These are phyloP conservation scores for Auriscalpium orientale DNA, from an alignment of 768 basidiomycete species.

Conservation along the genomic window DNA sequence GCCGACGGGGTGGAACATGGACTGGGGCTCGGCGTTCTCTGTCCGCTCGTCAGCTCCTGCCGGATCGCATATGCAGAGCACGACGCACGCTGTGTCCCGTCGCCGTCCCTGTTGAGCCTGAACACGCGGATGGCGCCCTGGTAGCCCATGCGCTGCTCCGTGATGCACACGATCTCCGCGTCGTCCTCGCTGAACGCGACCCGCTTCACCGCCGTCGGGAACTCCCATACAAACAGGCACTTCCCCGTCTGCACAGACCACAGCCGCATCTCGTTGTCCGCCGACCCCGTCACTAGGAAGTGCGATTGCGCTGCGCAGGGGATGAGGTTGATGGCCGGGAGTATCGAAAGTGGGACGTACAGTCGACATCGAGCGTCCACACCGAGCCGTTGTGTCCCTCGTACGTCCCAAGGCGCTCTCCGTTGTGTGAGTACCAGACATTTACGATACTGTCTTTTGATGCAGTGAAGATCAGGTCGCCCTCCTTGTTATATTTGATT, in stretches of 20 bases:
- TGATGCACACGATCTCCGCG: slow-evolving; percentile 81
- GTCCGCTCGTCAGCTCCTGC: background rate
- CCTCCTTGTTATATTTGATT: slow-evolving; percentile 95
- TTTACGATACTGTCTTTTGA: slow-evolving; percentile 95
- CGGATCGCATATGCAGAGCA: no score
- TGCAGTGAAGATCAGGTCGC: slow-evolving; percentile 91
- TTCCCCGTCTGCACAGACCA: slow-evolving; percentile 90
- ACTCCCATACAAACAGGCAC: slow-evolving; percentile 93
- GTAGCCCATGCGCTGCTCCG: slow-evolving; percentile 93
- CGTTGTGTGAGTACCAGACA: slow-evolving; percentile 96
- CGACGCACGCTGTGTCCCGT: slow-evolving; percentile 71
- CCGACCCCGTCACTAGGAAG: slow-evolving; percentile 85
- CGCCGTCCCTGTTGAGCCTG: slow-evolving; percentile 73
- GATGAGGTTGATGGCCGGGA: background rate
- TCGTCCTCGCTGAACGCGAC: slow-evolving; percentile 88
- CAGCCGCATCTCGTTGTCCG: slow-evolving; percentile 87
- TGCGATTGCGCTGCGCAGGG: slow-evolving; percentile 59
- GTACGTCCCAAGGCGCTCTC: slow-evolving; percentile 94
- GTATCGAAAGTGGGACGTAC: slow-evolving; percentile 33
- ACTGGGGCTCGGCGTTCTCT: slow-evolving; percentile 72
- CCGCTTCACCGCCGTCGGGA: slow-evolving; percentile 95
- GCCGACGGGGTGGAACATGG: slow-evolving; percentile 82
- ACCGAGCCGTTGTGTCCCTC: slow-evolving; percentile 93
- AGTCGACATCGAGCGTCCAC: slow-evolving; percentile 95
- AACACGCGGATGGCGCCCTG: slow-evolving; percentile 91